Conservation (phyloP, 1,284 basidiomycete species). For the Bondarzewia mesenterica region DNA sequence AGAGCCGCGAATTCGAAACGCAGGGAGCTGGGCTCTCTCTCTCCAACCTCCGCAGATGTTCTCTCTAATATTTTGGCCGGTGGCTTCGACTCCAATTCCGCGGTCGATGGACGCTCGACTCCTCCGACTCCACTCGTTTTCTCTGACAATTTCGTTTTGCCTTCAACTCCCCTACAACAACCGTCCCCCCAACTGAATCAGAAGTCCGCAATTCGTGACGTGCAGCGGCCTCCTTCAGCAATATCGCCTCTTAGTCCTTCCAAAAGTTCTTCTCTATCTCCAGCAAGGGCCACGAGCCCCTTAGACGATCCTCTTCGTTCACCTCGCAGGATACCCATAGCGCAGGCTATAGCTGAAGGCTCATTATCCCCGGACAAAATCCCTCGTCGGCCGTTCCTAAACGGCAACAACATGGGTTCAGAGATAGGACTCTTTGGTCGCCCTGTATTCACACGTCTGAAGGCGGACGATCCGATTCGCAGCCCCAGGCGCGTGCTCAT, state of each 20-base stretch:
- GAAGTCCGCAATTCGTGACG: neutral
- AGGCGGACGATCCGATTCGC: conserved; percentile 9
- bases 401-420: neutral
- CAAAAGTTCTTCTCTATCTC: conserved; percentile 7
- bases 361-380: conserved; percentile 17
- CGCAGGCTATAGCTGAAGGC: conserved; percentile 17
- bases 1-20: neutral
- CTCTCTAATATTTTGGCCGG: conserved; percentile 22
- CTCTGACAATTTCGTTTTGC: neutral
- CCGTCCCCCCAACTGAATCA: conserved; percentile 1
- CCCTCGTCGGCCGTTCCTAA: neutral
- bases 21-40: conserved; percentile 23
- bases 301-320: conserved; percentile 34
- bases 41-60: conserved; percentile 26
- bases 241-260: conserved; percentile 9
- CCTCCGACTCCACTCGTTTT: conserved; percentile 1
- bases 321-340: conserved; percentile 45
- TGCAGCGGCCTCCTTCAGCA: conserved; percentile 11
- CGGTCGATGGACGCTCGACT: neutral
- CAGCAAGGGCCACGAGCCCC: conserved; percentile 10
- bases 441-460: conserved; percentile 14
- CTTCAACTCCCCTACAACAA: conserved; percentile 8
- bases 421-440: conserved; percentile 6
- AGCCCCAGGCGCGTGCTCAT: conserved; percentile 11
- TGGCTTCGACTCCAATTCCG: neutral